Evolutionary conservation across 2,329 filamentous ascomycete species (phyloP).

Genomic region (Hymenoscyphus albidus): DNA sequence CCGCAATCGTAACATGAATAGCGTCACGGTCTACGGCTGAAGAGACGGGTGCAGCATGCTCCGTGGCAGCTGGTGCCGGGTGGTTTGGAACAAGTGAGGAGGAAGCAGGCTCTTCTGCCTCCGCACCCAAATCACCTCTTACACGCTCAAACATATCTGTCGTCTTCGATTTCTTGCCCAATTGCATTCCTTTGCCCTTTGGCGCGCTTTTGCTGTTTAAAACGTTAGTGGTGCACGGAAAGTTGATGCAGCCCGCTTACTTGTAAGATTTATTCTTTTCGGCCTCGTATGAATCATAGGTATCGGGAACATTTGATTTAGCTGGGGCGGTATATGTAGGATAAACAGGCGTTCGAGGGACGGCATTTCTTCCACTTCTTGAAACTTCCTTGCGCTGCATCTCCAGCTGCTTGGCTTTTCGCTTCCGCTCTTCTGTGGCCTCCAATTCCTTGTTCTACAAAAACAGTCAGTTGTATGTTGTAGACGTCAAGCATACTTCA

Average conservation of each 20-base stretch:
- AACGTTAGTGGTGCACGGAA: conserved; percentile 28
- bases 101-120: conserved; percentile 64
- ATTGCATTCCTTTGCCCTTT: conserved; percentile 97
- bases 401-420: conserved; percentile 97
- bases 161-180: conserved; percentile 97
- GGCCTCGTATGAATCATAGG: conserved; percentile 91
- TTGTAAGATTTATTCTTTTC: conserved; percentile 95
- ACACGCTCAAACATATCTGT: conserved; percentile 97
- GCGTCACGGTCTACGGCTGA: conserved; percentile 74
- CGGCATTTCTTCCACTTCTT: conserved; percentile 62
- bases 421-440: conserved; percentile 95
- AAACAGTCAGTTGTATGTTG: conserved; percentile 23
- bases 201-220: conserved; percentile 53
- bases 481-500: neutral
- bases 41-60: conserved; percentile 56
- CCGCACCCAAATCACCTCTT: conserved; percentile 82
- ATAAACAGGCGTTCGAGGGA: conserved; percentile 75
- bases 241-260: conserved; percentile 43
- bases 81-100: conserved; percentile 60
- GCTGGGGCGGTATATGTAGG: conserved; percentile 82
- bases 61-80: conserved; percentile 47
- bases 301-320: conserved; percentile 69
- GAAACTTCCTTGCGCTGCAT: conserved; percentile 97
- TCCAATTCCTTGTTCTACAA: conserved; percentile 94
- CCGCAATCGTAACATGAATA: conserved; percentile 82